Percentiles rank a stretch among this genome's conserved stretches.
phyloP scores from a whole-genome alignment of 352 stramenopile species.

The Blastocystis sp. region DNA sequence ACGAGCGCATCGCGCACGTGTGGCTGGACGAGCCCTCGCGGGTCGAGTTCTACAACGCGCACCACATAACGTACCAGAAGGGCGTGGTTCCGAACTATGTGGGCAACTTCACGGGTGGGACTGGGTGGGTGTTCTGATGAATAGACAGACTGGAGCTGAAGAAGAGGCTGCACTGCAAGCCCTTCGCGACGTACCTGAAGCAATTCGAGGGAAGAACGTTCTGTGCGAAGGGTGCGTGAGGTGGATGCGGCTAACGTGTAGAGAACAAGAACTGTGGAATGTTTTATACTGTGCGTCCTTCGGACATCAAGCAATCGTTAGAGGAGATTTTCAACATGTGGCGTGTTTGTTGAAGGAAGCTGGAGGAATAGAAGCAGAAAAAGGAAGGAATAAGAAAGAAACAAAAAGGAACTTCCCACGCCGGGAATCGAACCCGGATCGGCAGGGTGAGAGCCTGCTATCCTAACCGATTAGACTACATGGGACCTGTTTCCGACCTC shows the following conservation, averaged over 20 bases:
- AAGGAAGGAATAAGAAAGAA: neutral
- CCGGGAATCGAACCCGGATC: conserved; percentile 68
- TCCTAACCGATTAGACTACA: conserved; percentile 68
- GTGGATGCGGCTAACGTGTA: neutral
- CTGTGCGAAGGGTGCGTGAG: conserved; percentile 6
- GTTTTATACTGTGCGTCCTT: conserved; percentile 27
- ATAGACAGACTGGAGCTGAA: conserved; percentile 59
- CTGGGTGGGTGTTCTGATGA: neutral
- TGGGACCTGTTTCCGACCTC: neutral
- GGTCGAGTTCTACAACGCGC: conserved; percentile 56
- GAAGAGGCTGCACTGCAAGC: conserved; percentile 57
- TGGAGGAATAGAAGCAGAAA: neutral
- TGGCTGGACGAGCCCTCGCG: conserved; percentile 54
- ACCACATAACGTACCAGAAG: conserved; percentile 16
- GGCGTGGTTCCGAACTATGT: conserved; percentile 31
- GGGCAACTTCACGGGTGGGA: conserved; percentile 46
- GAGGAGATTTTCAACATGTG: conserved; percentile 72
- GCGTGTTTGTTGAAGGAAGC: conserved; percentile 51
- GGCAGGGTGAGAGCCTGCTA: conserved; percentile 72
- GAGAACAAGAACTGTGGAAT: conserved; percentile 20
- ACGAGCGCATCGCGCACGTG: conserved; percentile 49
- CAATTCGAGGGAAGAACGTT: conserved; percentile 52
- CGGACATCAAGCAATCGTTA: conserved; percentile 43
- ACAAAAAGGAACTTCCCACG: conserved; percentile 33
- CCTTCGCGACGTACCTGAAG: conserved; percentile 56